Percentiles rank a stretch among this genome's conserved stretches.
phyloP scores from a whole-genome alignment of 2,329 filamentous ascomycete genomes.

The Dactylonectria estremocensis region DNA sequence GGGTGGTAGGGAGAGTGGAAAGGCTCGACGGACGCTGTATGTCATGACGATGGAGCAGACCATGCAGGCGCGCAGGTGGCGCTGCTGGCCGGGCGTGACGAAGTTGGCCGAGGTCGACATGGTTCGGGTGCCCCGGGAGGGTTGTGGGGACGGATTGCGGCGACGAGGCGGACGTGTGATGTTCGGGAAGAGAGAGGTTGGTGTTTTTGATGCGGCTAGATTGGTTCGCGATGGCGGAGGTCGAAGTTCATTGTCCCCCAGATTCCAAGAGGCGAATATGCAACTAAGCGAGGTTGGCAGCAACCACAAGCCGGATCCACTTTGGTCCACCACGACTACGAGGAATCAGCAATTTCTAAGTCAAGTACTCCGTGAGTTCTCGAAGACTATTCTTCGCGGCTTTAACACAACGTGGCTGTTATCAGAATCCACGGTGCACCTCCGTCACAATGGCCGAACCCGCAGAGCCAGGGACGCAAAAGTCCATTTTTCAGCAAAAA shows the following conservation, averaged over 20 bases:
- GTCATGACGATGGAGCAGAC: slow-evolving; percentile 96
- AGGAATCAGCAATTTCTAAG: background rate
- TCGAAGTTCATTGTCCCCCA: slow-evolving; percentile 14
- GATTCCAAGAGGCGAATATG: slow-evolving; percentile 36
- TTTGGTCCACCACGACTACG: background rate
- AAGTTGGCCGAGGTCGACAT: slow-evolving; percentile 70
- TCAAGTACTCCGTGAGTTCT: too few species aligned
- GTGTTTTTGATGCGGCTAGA: slow-evolving; percentile 19
- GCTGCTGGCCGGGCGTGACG: slow-evolving; percentile 82
- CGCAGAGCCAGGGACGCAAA: slow-evolving; percentile 36
- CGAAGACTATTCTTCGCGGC: background rate
- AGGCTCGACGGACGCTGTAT: slow-evolving; percentile 70
- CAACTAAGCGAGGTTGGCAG: slow-evolving; percentile 40
- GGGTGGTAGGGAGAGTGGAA: background rate
- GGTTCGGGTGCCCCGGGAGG: background rate
- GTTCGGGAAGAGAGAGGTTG: background rate
- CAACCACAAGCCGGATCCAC: slow-evolving; percentile 23
- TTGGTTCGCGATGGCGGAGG: slow-evolving; percentile 5
- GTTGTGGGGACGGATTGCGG: background rate
- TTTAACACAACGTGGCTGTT: background rate
- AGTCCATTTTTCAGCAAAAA: slow-evolving; percentile 50
- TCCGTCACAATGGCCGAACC: slow-evolving; percentile 42
- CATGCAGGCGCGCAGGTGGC: slow-evolving; percentile 96
- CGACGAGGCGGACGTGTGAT: background rate
- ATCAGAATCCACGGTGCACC: background rate